Conservation (phyloP, 176 grass and related monocot genomes). For the Microstegium vimineum region DNA sequence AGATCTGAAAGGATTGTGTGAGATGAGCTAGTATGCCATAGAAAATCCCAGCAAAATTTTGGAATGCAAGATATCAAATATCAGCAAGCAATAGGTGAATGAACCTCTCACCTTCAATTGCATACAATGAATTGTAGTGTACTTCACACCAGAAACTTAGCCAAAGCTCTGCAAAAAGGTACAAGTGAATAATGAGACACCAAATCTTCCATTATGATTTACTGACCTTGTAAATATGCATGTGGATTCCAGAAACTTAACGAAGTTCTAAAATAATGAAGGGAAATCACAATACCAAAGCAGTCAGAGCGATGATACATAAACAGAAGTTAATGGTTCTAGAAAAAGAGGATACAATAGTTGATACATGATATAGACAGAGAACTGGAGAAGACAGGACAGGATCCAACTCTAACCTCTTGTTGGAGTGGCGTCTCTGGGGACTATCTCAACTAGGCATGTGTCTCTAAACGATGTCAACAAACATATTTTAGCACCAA, state of each 20-base stretch:
- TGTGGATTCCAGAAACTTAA: background rate
- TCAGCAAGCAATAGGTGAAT: background rate
- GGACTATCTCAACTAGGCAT: constrained; percentile 92
- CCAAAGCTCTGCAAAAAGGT: constrained; percentile 77
- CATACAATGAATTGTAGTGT: constrained; percentile 98
- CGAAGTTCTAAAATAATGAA: constrained; percentile 1
- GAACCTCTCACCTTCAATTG: constrained; percentile 65
- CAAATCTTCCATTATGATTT: background rate
- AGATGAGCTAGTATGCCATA: background rate
- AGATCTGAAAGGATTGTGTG: constrained; percentile 55
- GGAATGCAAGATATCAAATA: background rate
- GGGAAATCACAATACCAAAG: background rate
- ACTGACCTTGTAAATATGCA: background rate
- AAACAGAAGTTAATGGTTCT: background rate
- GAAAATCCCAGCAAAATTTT: too few relatives aligned
- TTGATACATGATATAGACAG: background rate
- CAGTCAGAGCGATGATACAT: background rate
- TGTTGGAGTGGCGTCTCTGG: constrained; percentile 64
- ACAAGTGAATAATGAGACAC: constrained; percentile 2
- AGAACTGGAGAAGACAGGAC: constrained; percentile 6
- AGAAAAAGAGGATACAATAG: background rate
- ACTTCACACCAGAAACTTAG: constrained; percentile 99
- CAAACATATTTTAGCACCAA: constrained; percentile 87
- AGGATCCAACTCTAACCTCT: constrained; percentile 53
- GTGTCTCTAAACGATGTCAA: constrained; percentile 93